Percentiles rank a stretch among this genome's conserved stretches.
Evolutionary conservation across 768 basidiomycete genomes (phyloP).

Genomic region (Leccinum uliginosum): DNA sequence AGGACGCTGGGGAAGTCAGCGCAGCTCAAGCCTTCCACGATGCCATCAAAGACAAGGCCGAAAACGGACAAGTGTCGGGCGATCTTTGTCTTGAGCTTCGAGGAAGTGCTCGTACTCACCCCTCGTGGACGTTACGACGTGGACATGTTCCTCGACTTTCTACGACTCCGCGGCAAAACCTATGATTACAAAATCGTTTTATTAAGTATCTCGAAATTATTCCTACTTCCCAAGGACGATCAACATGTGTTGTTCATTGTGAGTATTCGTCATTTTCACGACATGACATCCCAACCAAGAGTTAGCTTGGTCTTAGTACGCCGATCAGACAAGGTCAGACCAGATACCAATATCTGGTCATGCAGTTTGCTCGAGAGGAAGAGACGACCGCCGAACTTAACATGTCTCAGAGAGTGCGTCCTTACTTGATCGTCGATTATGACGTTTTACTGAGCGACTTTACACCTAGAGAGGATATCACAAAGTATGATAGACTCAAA

Average conservation of each 20-base stretch:
- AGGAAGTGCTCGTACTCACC: conserved; percentile 91
- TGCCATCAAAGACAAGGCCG: conserved; percentile 91
- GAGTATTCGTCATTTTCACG: conserved; percentile 27
- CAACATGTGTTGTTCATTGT: conserved; percentile 94
- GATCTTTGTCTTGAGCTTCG: conserved; percentile 92
- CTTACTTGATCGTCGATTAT: not conserved
- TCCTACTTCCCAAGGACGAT: conserved; percentile 95
- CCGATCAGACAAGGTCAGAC: conserved; percentile 99
- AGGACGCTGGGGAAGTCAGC: conserved; percentile 72
- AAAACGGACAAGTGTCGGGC: conserved; percentile 86
- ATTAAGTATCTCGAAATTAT: conserved; percentile 79
- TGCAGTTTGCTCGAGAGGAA: conserved; percentile 97
- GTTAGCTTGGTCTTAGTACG: conserved; percentile 80
- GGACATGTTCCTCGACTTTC: conserved; percentile 94
- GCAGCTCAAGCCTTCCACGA: conserved; percentile 98
- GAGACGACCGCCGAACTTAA: conserved; percentile 95
- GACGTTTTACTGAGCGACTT: not conserved
- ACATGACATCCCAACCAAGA: conserved; percentile 4
- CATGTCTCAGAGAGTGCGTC: conserved; percentile 82
- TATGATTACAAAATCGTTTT: conserved; percentile 99
- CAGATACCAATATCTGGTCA: conserved; percentile 94
- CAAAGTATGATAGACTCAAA: conserved; percentile 78
- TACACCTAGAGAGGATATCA: conserved; percentile 61
- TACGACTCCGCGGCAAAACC: conserved; percentile 95
- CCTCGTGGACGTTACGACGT: conserved; percentile 97